These are phyloP conservation scores for Echinosophora koreensis DNA, from an alignment of 306 rosid species.

Conservation along the genomic window DNA sequence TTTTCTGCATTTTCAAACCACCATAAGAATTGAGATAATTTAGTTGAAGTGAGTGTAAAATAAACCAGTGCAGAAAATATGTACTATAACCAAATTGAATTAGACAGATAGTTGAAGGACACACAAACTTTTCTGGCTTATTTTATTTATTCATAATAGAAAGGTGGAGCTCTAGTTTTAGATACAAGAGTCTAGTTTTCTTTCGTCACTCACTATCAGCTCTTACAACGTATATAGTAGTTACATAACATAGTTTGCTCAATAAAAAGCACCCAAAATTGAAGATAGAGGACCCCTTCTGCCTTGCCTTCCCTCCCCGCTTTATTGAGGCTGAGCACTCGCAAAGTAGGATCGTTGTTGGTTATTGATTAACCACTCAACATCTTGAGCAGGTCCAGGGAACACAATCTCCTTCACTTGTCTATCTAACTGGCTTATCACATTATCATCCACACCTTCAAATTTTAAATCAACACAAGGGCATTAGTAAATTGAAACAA, in stretches of 20 bases:
- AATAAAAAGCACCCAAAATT: slow-evolving; percentile 35
- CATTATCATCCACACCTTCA: slow-evolving; percentile 51
- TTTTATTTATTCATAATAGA: slow-evolving; percentile 35
- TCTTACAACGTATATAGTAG: background rate
- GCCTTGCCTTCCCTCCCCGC: background rate
- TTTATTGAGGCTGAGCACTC: slow-evolving; percentile 30
- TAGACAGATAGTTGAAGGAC: background rate
- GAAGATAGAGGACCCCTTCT: slow-evolving; percentile 28
- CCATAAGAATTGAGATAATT: too few species aligned
- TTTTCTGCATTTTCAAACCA: too few species aligned
- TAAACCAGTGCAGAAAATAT: too few species aligned
- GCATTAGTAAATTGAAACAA: background rate
- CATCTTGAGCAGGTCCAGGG: slow-evolving; percentile 40
- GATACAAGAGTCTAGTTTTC: background rate
- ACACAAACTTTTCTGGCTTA: background rate
- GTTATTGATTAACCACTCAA: slow-evolving; percentile 41
- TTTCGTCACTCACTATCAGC: background rate
- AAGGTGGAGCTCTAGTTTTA: slow-evolving; percentile 7
- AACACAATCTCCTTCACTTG: slow-evolving; percentile 46
- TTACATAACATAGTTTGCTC: background rate
- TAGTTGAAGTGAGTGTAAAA: too few species aligned
- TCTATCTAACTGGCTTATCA: slow-evolving; percentile 45
- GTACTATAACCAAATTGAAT: too few species aligned
- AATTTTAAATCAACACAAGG: background rate
- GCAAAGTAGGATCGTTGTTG: slow-evolving; percentile 53